Conservation (phyloP, 768 basidiomycete species). For the Podaxis sp. region DNA sequence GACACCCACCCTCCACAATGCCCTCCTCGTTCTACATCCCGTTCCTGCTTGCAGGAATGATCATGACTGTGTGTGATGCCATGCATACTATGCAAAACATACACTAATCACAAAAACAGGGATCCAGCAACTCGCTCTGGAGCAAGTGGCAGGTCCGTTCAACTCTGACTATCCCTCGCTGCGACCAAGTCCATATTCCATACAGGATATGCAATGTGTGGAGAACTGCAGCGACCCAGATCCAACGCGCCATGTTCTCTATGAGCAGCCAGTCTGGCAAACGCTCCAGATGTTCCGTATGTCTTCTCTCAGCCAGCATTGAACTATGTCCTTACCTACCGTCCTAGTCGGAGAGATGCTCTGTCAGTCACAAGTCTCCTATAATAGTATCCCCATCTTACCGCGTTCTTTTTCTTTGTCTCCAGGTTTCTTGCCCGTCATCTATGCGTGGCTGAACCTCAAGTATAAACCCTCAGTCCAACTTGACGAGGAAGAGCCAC, state of each 20-base stretch:
- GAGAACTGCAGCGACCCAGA: conserved; percentile 81
- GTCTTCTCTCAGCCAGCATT: conserved; percentile 31
- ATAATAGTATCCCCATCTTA: conserved; percentile 15
- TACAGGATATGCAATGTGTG: conserved; percentile 96
- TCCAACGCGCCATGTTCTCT: conserved; percentile 63
- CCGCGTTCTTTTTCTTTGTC: conserved; percentile 21
- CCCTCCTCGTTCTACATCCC: conserved; percentile 69
- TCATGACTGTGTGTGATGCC: conserved; percentile 65
- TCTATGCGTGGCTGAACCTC: conserved; percentile 64
- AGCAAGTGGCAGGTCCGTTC: conserved; percentile 74
- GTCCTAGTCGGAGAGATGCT: conserved; percentile 88
- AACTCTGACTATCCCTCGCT: conserved; percentile 1
- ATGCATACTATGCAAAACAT: not conserved
- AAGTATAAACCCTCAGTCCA: conserved; percentile 47
- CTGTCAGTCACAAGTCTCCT: conserved; percentile 51
- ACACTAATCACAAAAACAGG: conserved; percentile 37
- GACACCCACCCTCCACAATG: conserved; percentile 44
- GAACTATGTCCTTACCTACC: conserved; percentile 29
- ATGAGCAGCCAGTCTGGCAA: conserved; percentile 95
- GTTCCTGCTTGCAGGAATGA: conserved; percentile 88
- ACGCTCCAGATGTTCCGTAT: conserved; percentile 87
- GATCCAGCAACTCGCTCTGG: conserved; percentile 80
- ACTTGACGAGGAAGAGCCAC: conserved; percentile 45
- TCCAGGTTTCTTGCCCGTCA: conserved; percentile 81
- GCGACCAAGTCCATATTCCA: conserved; percentile 3